Base-by-base conservation (phyloP, 106 monocot species). In the Vanilla planifolia region DNA sequence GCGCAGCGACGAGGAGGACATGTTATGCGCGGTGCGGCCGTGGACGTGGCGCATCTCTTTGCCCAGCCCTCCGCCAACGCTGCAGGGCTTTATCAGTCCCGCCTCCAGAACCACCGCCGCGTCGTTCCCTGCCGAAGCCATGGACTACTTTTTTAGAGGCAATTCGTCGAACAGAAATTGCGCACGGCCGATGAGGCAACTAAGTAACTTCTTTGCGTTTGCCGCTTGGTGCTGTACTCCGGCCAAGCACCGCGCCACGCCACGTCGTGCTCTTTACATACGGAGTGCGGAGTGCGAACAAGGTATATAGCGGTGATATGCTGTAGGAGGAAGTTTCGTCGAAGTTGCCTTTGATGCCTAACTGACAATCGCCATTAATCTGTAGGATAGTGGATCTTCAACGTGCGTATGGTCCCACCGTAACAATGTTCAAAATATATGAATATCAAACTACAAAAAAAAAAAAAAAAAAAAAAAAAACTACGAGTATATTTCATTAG, bases 1-100 rank as follows among this genome's bases (percentile, higher is more conserved):
- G 20, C 87, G 71, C 46, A 92, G 84, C 5, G 92, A 92, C 0
- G 80, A 67, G 1, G 87, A 83, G 13, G 92, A 92, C 69, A 87
- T 71, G 84, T 76, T 92, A 73, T 80, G 92, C 0, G 92, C 92
- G 11, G 80, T 87, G 22, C 43, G 61, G 6, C 42, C 20, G 23
- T 61, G 61, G n/a, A 17, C 58, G 58, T 59, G 32, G 29, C 53
- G 30, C 34, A 10, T 37, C 30, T 59, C 59, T 29, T 51, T 30
- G 53, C 26, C 65, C 39, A 55, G 17, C 0, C 61, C 50, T 2
- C 40, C 33, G 20, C 51, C 33, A 9, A 19, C 26, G 60, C 20
- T 55, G 22, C 60, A 34, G 20, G 34, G 37, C 22, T 35, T 22
- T 35, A 22, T 36, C 8, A 11, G 39, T 1, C 22, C 26, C 6